Evolutionary conservation across 768 basidiomycete genomes (phyloP).

Genomic region (Sistotremastrum suecicum): DNA sequence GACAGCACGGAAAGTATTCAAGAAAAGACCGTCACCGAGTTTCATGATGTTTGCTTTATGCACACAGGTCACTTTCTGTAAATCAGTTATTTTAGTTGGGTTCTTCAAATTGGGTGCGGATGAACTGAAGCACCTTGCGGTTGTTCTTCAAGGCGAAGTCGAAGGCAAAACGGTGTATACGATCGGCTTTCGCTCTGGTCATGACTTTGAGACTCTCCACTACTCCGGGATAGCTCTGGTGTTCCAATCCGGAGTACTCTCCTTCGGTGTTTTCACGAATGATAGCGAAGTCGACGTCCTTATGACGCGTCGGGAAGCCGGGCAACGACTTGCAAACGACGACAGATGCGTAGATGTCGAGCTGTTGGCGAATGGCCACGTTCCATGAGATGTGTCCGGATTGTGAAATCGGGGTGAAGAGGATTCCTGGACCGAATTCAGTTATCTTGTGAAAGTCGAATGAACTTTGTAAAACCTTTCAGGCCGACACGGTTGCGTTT

Average conservation of each 20-base stretch:
- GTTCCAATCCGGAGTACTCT: conserved; percentile 97
- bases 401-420: conserved; percentile 95
- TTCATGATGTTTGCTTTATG: conserved; percentile 99
- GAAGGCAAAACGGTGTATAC: conserved; percentile 94
- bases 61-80: conserved; percentile 95
- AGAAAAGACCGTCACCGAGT: conserved; percentile 96
- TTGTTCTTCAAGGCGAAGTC: conserved; percentile 98
- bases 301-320: conserved; percentile 90
- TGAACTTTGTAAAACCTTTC: conserved; percentile 41
- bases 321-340: conserved; percentile 97
- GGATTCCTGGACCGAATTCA: conserved; percentile 51
- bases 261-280: conserved; percentile 99
- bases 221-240: conserved; percentile 95
- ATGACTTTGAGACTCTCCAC: conserved; percentile 98
- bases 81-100: neutral
- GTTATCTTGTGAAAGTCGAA: neutral
- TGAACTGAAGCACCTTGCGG: conserved; percentile 55
- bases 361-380: conserved; percentile 98
- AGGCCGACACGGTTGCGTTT: conserved; percentile 96
- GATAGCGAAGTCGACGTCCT: conserved; percentile 96
- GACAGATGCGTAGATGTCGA: conserved; percentile 98
- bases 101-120: neutral
- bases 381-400: conserved; percentile 99
- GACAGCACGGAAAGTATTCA: conserved; percentile 92
- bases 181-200: conserved; percentile 88